Base-by-base conservation (phyloP, 2,329 filamentous ascomycete genomes). In the Aspergillus viridinutans region DNA sequence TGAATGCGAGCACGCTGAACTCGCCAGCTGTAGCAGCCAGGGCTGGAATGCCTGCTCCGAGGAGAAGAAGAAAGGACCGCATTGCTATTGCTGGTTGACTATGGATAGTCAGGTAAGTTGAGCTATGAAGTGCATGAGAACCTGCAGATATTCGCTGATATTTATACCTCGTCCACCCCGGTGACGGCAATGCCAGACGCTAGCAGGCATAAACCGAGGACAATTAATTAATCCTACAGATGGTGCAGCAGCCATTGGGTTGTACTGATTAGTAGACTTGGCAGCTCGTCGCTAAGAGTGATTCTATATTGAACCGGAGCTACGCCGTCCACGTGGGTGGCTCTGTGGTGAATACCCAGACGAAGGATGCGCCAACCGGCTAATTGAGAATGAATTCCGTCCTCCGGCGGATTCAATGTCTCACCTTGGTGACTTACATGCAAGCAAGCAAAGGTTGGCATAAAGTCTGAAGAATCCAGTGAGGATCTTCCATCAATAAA, bases 1-100 rank as follows among this genome's bases (percentile, higher is more conserved):
- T 87, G 73, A 83, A 82, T 23, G 80, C 76, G 25, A 86, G 69
- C 52, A 82, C 68, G 56, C 76, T 80, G 68, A 86, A 81, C n/a
- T 74, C 71, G 50, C 78, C 76, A 40, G 68, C 66, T 14, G 69
- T 70, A 4, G 70, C 65, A 26, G 67, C 60, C 40, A 60, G 47
- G 49, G 21, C 26, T 3, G 49, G 28, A 12, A 29, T 29, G 28
- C 28, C 28, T 12, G 28, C 28, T 12, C 9, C 28, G 10, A 29
- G 28, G 28, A 29, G 9, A 29, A 29, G 9, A 29, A 4, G 28
- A 29, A 29, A 9, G 4, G 28, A 4, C 3, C 28, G 49, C 49
- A 50, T 50, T 45, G 21, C 42, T 23, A 23, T 10, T 23, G 17
- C n/a, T 21, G 5, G 2, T 32, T 35, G 10, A 35, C 32, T 14